A percentile compares a stretch with the other conserved stretches of the same genome.
These are phyloP conservation scores for Rhazya stricta DNA, from an alignment of 257 asterid species.

Conservation along the genomic window DNA sequence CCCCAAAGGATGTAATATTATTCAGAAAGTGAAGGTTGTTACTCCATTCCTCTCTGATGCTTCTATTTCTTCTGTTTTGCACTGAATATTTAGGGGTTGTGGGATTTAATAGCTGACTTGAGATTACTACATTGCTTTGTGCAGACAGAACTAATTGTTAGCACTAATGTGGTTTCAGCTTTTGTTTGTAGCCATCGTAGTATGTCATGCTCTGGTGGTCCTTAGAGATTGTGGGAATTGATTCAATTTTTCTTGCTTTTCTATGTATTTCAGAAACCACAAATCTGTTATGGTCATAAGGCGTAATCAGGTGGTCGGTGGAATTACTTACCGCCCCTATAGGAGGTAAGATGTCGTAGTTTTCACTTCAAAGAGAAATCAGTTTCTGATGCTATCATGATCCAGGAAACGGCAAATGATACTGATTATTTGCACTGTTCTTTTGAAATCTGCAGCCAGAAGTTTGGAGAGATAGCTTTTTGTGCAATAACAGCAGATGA, in stretches of 20 bases:
- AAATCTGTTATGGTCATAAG: conserved; percentile 94
- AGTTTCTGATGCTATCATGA: neutral
- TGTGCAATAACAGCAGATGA: conserved; percentile 97
- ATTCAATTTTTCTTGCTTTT: conserved; percentile 13
- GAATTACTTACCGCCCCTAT: conserved; percentile 95
- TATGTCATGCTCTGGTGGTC: neutral
- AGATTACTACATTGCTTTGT: neutral
- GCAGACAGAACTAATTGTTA: neutral
- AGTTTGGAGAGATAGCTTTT: conserved; percentile 97
- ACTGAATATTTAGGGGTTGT: neutral
- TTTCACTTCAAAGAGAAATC: neutral
- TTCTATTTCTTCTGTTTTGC: neutral
- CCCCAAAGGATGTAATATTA: neutral
- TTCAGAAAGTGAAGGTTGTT: neutral
- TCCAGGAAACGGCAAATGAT: neutral
- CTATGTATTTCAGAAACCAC: conserved; percentile 61
- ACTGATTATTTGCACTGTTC: conserved; percentile 2
- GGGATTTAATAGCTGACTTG: neutral
- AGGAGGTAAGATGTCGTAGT: conserved; percentile 44
- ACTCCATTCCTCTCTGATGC: neutral
- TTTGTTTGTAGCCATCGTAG: neutral
- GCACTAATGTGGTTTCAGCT: neutral
- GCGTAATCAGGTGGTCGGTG: conserved; percentile 83
- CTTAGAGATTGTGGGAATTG: neutral
- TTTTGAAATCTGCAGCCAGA: conserved; percentile 57